These are phyloP conservation scores for Euphorbia celastroides DNA, from an alignment of 441 rosid species.

Conservation along the genomic window DNA sequence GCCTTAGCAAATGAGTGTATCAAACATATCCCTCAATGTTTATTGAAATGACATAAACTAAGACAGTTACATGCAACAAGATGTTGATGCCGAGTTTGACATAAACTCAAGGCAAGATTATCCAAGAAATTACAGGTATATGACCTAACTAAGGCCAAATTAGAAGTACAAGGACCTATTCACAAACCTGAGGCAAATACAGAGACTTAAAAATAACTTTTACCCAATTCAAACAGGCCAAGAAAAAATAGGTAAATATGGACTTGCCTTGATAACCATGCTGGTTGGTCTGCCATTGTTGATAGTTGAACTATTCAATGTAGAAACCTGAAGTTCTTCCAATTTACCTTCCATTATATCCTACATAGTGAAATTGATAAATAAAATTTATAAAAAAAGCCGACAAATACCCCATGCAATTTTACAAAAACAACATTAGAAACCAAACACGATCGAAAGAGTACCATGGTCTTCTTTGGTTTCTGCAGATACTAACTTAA, in stretches of 20 bases:
- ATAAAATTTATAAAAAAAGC: background rate
- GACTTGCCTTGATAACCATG: conserved; percentile 55
- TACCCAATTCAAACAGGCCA: background rate
- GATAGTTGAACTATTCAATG: conserved; percentile 14
- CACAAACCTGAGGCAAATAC: background rate
- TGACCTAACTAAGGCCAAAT: background rate
- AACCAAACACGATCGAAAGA: background rate
- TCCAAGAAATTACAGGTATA: background rate
- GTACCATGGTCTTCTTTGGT: conserved; percentile 30
- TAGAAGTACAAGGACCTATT: too few species aligned
- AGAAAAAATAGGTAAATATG: background rate
- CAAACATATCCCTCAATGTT: background rate
- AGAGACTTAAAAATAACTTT: background rate
- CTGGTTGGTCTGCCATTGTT: conserved; percentile 45
- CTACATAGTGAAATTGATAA: conserved; percentile 14
- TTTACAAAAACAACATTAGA: background rate
- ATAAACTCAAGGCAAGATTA: background rate
- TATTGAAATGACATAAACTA: background rate
- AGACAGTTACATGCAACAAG: background rate
- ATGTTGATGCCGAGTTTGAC: background rate
- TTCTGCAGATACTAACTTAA: background rate
- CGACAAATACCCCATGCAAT: background rate
- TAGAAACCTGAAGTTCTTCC: conserved; percentile 27
- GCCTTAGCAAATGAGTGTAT: background rate
- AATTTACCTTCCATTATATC: conserved; percentile 22